Base-by-base conservation (phyloP, 192 early-diverging fungal species). In the Funneliformis mosseae region DNA sequence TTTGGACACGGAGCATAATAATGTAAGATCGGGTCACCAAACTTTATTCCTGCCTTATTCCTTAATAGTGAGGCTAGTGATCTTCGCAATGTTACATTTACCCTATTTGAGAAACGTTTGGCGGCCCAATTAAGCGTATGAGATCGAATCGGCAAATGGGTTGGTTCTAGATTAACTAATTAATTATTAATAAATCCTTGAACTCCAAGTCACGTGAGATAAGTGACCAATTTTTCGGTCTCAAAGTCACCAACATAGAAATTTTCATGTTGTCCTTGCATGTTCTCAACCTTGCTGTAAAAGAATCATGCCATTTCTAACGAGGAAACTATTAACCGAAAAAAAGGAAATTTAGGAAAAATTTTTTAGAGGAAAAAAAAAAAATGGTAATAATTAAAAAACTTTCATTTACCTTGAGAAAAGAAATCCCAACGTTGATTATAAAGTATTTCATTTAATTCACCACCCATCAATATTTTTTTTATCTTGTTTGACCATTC, bases 361-460 rank as follows among this genome's bases (percentile, higher is more conserved):
- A 14, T 42, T 62, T 60, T 61, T 61, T 38, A 18, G 4, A 48
- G 7, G n/a, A n/a, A n/a, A 74, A n/a, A n/a, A n/a, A 48, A 28
- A 28, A 12, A 48, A 46, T 55, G 39, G 8, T 18, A 39, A 68
- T 41, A 14, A 61, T 16, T 27, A 62, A 28, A n/a, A 8, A 25
- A 9, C 1, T 46, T 0, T 72, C 27, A 63, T n/a, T 25, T 77
- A 77, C 76, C 76, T 46, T 77, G 76, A 45, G 76, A 61, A 39
- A 77, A 77, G 8, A 77, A 77, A 43, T 77, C 76, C 76, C 76
- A 77, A 41, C 48, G 59, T 66, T 77, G 59, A 62, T 45, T 77
- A 42, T 77, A 77, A 63, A 66, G 76, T 45, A 77, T 77, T 42
- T 43, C 62, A 25, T 77, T 42, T 41, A 77, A 14, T 23, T 61